These are phyloP conservation scores for Strobilomyces confusus DNA, from an alignment of 768 basidiomycete genomes.

Conservation along the genomic window DNA sequence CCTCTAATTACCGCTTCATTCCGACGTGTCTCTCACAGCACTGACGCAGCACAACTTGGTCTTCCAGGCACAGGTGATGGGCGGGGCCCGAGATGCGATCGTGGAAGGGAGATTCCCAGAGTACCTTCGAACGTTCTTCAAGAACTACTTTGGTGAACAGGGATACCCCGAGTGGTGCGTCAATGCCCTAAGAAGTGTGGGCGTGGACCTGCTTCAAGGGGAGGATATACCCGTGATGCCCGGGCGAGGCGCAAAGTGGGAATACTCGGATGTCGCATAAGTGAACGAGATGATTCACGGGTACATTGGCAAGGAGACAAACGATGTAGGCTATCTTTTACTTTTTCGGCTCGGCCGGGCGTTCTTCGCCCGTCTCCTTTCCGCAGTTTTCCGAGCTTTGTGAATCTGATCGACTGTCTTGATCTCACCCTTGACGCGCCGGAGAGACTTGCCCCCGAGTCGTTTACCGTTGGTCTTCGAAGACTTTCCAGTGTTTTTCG, in stretches of 20 bases:
- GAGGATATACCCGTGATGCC: conserved; percentile 45
- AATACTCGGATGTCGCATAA: conserved; percentile 51
- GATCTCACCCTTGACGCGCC: conserved; percentile 75
- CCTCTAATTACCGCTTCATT: conserved; percentile 17
- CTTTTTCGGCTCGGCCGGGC: conserved; percentile 57
- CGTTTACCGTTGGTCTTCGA: conserved; percentile 37
- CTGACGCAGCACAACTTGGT: conserved; percentile 80
- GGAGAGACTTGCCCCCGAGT: conserved; percentile 55
- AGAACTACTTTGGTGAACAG: conserved; percentile 66
- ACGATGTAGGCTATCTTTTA: conserved; percentile 20
- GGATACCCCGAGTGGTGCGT: conserved; percentile 89
- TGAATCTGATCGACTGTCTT: conserved; percentile 86
- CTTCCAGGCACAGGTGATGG: conserved; percentile 87
- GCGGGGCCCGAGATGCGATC: conserved; percentile 79
- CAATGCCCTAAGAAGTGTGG: conserved; percentile 76
- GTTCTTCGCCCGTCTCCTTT: conserved; percentile 73
- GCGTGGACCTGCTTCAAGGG: conserved; percentile 73
- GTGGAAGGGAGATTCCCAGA: conserved; percentile 71
- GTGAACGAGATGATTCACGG: background rate
- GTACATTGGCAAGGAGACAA: conserved; percentile 1
- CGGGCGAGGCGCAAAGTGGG: conserved; percentile 76
- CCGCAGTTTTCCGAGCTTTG: conserved; percentile 61
- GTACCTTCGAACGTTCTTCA: conserved; percentile 75
- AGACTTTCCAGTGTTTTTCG: conserved; percentile 29
- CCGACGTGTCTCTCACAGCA: conserved; percentile 40